Base-by-base conservation (phyloP, 2,329 filamentous ascomycete genomes). In the Byssothecium circinans region DNA sequence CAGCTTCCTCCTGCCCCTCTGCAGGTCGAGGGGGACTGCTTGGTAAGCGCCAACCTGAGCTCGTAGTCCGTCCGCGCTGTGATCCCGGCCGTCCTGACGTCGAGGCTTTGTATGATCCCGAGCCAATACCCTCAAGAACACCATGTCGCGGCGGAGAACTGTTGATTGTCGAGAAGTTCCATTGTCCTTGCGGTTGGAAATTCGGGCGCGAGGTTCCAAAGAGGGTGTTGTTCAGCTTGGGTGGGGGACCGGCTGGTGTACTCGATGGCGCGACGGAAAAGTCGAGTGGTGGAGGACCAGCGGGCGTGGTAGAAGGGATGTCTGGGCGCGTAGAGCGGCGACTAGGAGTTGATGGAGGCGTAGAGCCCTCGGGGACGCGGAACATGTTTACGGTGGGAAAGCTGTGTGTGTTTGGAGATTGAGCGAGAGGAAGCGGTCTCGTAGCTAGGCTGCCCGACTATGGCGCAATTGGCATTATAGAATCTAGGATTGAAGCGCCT, bases 271-370 rank as follows among this genome's bases (percentile, higher is more conserved):
- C 49, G 72, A 74, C 52, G 18, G 56, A 57, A 12, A 25, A 47
- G 36, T 78, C 79, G 4, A 27, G 20, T 4, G 20, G 19, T 20
- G 80, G 80, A 1, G 81, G 81, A 33, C 80, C 81, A 38, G 78
- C 79, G 43, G 81, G 81, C 14, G 81, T 84, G 17, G 80, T 82
- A 5, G 81, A 83, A 36, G 78, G 72, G 33, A 56, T 57, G 43
- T 56, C 57, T n/a, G 59, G 53, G 52, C 58, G 60, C 40, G 56
- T 54, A 30, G 59, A 60, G 41, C 62, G 61, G 11, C 36, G 36
- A 4, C 20, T 20, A 30, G 69, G 69, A 7, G 69, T 72, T 7
- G 70, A 70, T 36, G 70, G 70, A 27, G 69, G 64, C 34, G 62
- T 58, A 8, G 66, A 62, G 33, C 58, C 14, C 29, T 32, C 29